Evolutionary conservation across 306 rosid species (phyloP).

Genomic region (Senna tora): DNA sequence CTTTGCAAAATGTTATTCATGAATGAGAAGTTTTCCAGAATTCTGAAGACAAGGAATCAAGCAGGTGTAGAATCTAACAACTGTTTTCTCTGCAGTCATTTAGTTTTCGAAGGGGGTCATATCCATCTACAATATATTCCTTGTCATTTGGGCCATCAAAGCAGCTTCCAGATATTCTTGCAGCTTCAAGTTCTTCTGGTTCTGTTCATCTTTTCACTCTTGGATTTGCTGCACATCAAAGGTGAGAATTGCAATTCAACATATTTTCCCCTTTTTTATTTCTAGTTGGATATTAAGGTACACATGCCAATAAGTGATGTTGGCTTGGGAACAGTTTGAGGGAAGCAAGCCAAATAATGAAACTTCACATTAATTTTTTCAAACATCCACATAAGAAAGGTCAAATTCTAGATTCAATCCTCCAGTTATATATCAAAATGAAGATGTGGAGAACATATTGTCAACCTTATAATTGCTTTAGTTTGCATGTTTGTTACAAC

Average conservation of each 20-base stretch:
- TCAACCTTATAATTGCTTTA: background rate
- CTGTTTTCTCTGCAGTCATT: slow-evolving; percentile 62
- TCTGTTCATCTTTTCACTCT: slow-evolving; percentile 88
- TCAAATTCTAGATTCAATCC: slow-evolving; percentile 21
- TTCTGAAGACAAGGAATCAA: background rate
- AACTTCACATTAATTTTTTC: slow-evolving; percentile 16
- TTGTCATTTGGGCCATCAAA: slow-evolving; percentile 83
- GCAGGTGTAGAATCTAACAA: slow-evolving; percentile 39
- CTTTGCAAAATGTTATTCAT: background rate
- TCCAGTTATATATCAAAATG: background rate
- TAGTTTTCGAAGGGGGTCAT: slow-evolving; percentile 95
- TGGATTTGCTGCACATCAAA: slow-evolving; percentile 64
- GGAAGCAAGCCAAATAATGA: slow-evolving; percentile 27
- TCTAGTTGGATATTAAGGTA: slow-evolving; percentile 20
- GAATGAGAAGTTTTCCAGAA: background rate
- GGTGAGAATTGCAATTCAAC: slow-evolving; percentile 54
- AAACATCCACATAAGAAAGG: slow-evolving; percentile 7
- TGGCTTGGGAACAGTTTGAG: slow-evolving; percentile 24
- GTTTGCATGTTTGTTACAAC: background rate
- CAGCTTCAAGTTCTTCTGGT: slow-evolving; percentile 91
- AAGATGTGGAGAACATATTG: slow-evolving; percentile 19
- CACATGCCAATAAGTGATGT: slow-evolving; percentile 22
- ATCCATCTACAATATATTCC: slow-evolving; percentile 83
- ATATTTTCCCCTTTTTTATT: background rate
- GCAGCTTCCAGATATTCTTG: slow-evolving; percentile 85